These are phyloP conservation scores for Mycena sanguinolenta DNA, from an alignment of 768 basidiomycete species.

Conservation along the genomic window DNA sequence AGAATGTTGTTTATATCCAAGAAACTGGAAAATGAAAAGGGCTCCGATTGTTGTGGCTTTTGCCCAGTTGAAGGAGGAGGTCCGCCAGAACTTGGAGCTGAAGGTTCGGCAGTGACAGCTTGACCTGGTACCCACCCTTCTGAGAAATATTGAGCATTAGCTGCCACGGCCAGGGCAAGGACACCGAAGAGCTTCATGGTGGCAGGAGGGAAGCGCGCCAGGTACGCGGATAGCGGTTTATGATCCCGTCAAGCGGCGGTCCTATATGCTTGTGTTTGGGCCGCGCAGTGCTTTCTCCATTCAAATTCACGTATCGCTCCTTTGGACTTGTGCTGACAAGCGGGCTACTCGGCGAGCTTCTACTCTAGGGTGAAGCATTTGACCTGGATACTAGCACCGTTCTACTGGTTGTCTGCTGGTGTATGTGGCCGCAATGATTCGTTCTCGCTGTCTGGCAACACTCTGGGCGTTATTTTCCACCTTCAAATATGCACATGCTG, in stretches of 20 bases:
- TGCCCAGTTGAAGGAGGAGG: conserved; percentile 25
- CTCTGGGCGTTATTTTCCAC: conserved; percentile 27
- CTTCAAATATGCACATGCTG: conserved; percentile 40
- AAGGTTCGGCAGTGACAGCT: conserved; percentile 49
- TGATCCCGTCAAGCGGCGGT: no score
- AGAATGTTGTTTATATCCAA: conserved; percentile 61
- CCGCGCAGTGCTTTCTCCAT: no score
- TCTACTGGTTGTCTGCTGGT: no score
- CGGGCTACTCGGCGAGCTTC: no score
- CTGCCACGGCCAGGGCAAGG: conserved; percentile 51
- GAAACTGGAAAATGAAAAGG: conserved; percentile 42
- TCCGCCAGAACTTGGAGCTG: conserved; percentile 39
- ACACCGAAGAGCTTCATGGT: conserved; percentile 66
- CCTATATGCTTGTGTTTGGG: no score
- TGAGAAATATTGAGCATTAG: conserved; percentile 81
- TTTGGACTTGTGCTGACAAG: no score
- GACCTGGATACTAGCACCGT: no score
- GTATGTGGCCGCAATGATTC: conserved; percentile 19
- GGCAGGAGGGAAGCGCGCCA: conserved; percentile 38
- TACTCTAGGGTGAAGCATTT: no score
- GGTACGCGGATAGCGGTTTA: conserved; percentile 8
- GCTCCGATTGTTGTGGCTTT: conserved; percentile 40
- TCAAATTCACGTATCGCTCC: no score
- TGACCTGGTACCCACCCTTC: conserved; percentile 87
- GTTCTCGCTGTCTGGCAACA: conserved; percentile 32